Conservation (phyloP, 2,329 filamentous ascomycete species). For the Colletotrichum simmondsii region DNA sequence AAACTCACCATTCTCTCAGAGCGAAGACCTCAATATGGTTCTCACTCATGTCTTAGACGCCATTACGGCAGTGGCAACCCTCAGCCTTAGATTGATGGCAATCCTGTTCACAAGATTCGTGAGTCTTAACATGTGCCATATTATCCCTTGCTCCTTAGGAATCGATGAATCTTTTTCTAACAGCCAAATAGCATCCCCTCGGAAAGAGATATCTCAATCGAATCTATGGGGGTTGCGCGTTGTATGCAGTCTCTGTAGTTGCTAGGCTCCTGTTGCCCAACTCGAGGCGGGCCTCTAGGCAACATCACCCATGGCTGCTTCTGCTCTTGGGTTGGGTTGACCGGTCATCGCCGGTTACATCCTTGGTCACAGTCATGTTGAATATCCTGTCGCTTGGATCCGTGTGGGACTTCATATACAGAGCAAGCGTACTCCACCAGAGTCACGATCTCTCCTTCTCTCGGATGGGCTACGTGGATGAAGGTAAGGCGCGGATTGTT, state of each 20-base stretch:
- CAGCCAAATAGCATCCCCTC: conserved; percentile 8
- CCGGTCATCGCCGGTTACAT: background rate
- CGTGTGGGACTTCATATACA: conserved; percentile 64
- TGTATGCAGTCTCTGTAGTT: background rate
- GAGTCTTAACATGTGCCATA: background rate
- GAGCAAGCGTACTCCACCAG: conserved; percentile 65
- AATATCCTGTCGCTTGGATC: conserved; percentile 12
- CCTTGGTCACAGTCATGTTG: background rate
- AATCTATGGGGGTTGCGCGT: conserved; percentile 5
- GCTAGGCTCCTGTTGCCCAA: background rate
- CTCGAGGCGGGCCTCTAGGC: background rate
- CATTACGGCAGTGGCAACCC: conserved; percentile 2
- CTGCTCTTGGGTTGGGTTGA: conserved; percentile 16
- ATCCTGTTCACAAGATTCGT: conserved; percentile 22
- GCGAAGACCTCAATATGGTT: background rate
- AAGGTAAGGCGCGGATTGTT: conserved; percentile 68
- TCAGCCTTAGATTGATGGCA: background rate
- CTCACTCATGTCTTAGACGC: background rate
- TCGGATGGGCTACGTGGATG: conserved; percentile 72
- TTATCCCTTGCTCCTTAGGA: too few species aligned
- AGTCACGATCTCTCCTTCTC: conserved; percentile 68
- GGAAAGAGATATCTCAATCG: conserved; percentile 15
- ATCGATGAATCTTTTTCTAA: background rate
- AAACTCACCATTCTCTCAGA: background rate
- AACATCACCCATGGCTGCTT: background rate